Percentiles rank a stretch among this genome's conserved stretches.
These are phyloP conservation scores for Fusarium cicatricum DNA, from an alignment of 2,329 filamentous ascomycete species.

Conservation along the genomic window DNA sequence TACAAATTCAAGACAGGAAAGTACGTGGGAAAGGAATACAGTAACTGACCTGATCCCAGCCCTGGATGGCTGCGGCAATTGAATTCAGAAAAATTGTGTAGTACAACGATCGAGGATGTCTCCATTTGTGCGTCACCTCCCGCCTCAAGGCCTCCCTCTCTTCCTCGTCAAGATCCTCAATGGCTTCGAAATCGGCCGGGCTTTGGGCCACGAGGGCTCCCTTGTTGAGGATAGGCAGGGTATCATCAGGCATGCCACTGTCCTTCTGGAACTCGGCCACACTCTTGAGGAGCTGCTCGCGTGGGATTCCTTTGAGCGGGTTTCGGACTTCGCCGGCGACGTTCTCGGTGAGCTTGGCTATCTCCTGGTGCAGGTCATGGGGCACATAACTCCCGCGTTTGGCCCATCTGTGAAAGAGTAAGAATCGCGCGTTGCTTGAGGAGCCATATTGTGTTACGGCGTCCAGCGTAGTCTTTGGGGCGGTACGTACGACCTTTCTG, in stretches of 20 bases:
- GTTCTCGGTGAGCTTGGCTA: background rate
- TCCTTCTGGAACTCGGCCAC: slow-evolving; percentile 62
- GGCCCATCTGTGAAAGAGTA: too few species aligned
- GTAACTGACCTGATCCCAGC: slow-evolving; percentile 55
- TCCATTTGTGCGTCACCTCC: slow-evolving; percentile 44
- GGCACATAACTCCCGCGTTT: background rate
- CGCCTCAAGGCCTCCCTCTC: slow-evolving; percentile 48
- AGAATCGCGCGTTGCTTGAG: too few species aligned
- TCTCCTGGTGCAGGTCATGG: background rate
- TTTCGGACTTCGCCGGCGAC: slow-evolving; percentile 1
- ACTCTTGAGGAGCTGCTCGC: slow-evolving; percentile 59
- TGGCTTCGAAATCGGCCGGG: slow-evolving; percentile 56
- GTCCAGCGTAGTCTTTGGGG: background rate
- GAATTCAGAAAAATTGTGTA: slow-evolving; percentile 43
- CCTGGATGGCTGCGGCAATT: slow-evolving; percentile 45
- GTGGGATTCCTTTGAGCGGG: slow-evolving; percentile 52
- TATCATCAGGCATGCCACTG: slow-evolving; percentile 55
- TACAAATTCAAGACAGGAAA: slow-evolving; percentile 59
- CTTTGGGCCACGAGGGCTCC: slow-evolving; percentile 46
- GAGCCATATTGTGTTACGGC: too few species aligned
- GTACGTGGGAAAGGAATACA: slow-evolving; percentile 57
- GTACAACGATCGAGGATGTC: slow-evolving; percentile 39
- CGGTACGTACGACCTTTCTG: background rate
- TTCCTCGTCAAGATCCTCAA: slow-evolving; percentile 54
- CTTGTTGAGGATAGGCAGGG: slow-evolving; percentile 49